These are phyloP conservation scores for Dioscorea dumetorum DNA, from an alignment of 106 monocot species.

Conservation along the genomic window DNA sequence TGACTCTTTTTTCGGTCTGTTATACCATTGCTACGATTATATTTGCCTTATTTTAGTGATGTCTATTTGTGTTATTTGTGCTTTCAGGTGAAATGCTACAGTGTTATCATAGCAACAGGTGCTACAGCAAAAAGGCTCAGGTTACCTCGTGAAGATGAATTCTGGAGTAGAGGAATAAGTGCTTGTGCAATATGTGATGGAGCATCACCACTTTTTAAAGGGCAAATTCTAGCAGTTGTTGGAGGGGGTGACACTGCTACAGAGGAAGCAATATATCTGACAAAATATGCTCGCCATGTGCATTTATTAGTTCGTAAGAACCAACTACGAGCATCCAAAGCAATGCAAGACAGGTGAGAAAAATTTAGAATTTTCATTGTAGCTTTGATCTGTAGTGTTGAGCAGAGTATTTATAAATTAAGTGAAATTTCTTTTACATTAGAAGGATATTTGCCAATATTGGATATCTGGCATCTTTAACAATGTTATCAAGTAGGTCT, in stretches of 20 bases:
- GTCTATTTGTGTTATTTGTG: constrained; percentile 3
- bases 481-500: too few species aligned
- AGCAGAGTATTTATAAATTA: too few species aligned
- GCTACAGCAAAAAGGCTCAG: constrained; percentile 87
- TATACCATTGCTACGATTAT: too few species aligned
- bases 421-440: too few species aligned
- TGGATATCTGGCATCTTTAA: too few species aligned
- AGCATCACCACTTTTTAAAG: constrained; percentile 92
- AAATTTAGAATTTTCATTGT: neutral
- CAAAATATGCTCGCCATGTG: constrained; percentile 97
- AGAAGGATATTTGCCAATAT: too few species aligned
- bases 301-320: constrained; percentile 78
- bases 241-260: constrained; percentile 98
- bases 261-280: constrained; percentile 93
- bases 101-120: constrained; percentile 89
- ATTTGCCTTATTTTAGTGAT: neutral
- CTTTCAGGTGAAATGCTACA: constrained; percentile 78
- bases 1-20: too few species aligned
- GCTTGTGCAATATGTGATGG: constrained; percentile 99
- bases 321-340: constrained; percentile 79
- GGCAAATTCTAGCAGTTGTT: constrained; percentile 85
- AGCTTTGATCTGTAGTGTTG: too few species aligned
- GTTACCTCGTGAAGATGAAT: constrained; percentile 96
- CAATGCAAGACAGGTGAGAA: constrained; percentile 93
- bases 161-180: constrained; percentile 99